These are phyloP conservation scores for Talaromyces ruber DNA, from an alignment of 495 filamentous ascomycete genomes.

Conservation along the genomic window DNA sequence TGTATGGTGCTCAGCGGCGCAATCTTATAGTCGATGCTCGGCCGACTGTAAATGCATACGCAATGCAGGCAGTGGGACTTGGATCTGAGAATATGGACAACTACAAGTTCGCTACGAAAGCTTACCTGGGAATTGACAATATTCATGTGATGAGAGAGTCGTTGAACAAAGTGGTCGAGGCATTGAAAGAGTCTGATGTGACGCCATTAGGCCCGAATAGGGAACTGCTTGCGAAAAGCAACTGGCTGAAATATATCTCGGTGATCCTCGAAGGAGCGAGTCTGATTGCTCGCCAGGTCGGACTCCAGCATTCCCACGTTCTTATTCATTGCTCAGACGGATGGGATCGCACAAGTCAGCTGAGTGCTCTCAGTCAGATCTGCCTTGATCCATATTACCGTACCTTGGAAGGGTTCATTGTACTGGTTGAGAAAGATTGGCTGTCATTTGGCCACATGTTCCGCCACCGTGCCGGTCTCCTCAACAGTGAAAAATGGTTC, in stretches of 20 bases:
- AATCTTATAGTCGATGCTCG: constrained; percentile 97
- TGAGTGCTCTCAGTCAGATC: constrained; percentile 88
- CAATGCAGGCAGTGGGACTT: constrained; percentile 89
- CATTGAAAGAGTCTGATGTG: constrained; percentile 87
- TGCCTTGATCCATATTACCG: constrained; percentile 94
- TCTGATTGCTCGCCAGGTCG: constrained; percentile 81
- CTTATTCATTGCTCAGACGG: constrained; percentile 97
- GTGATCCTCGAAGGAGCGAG: constrained; percentile 76
- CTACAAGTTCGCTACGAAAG: constrained; percentile 86
- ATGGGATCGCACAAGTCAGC: constrained; percentile 94
- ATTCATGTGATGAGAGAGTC: constrained; percentile 98
- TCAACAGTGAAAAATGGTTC: constrained; percentile 95
- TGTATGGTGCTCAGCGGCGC: constrained; percentile 89
- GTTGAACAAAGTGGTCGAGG: constrained; percentile 77
- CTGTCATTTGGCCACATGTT: constrained; percentile 98
- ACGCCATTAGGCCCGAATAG: constrained; percentile 75
- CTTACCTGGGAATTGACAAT: constrained; percentile 96
- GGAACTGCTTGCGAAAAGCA: constrained; percentile 73
- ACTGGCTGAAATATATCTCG: constrained; percentile 87
- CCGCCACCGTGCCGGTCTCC: constrained; percentile 72
- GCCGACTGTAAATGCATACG: constrained; percentile 88
- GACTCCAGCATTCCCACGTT: constrained; percentile 86
- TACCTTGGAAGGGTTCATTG: constrained; percentile 91
- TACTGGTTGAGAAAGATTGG: constrained; percentile 96
- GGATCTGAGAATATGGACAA: constrained; percentile 98